Conservation (phyloP, 768 basidiomycete species). For the Boletus eberwhitei region DNA sequence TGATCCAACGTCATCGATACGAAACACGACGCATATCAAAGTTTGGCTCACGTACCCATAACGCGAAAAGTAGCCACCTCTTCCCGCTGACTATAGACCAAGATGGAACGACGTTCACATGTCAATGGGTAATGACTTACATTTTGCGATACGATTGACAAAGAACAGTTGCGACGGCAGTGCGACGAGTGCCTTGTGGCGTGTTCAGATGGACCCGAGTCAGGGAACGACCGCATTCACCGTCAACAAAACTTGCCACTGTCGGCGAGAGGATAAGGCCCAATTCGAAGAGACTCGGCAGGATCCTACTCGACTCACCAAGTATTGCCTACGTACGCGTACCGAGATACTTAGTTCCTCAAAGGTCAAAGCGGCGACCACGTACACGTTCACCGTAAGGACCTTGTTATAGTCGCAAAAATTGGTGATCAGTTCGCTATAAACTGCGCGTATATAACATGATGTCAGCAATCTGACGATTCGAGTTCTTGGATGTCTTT, state of each 20-base stretch:
- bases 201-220: neutral
- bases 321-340: slow-evolving; percentile 6
- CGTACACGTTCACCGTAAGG: slow-evolving; percentile 9
- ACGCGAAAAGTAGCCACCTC: slow-evolving; percentile 7
- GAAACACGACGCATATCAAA: neutral
- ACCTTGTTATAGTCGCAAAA: slow-evolving; percentile 13
- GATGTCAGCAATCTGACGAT: slow-evolving; percentile 1
- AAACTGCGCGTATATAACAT: slow-evolving; percentile 1
- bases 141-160: slow-evolving; percentile 17
- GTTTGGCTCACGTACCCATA: slow-evolving; percentile 13
- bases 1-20: slow-evolving; percentile 6
- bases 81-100: slow-evolving; percentile 13
- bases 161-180: slow-evolving; percentile 20
- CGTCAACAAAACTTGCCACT: slow-evolving; percentile 23
- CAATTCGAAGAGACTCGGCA: neutral
- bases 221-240: slow-evolving; percentile 1
- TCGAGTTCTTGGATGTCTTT: too few species aligned
- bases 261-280: neutral
- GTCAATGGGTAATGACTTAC: slow-evolving; percentile 5
- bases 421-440: slow-evolving; percentile 11
- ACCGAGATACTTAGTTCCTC: neutral
- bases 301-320: slow-evolving; percentile 7
- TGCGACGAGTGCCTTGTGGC: slow-evolving; percentile 9
- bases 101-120: neutral
- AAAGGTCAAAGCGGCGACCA: neutral